A percentile compares a stretch with the other conserved stretches of the same genome.
Conservation (phyloP, 2,329 filamentous ascomycete species). For the Penicillium freii region DNA sequence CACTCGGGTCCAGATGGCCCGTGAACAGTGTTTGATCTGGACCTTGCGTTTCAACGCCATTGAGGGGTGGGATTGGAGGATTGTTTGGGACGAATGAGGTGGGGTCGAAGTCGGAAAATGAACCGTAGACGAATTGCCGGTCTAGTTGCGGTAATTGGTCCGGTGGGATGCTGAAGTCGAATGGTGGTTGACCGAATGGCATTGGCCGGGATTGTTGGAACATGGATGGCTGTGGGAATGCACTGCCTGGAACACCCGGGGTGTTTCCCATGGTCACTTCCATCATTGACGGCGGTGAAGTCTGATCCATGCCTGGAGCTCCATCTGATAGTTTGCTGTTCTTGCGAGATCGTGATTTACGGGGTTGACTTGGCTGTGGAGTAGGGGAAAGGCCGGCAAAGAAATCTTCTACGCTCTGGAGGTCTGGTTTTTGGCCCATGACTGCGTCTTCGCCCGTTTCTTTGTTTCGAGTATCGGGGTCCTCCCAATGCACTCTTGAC, state of each 20-base stretch:
- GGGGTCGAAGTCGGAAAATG: slow-evolving; percentile 60
- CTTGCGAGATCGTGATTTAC: slow-evolving; percentile 36
- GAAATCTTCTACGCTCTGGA: slow-evolving; percentile 94
- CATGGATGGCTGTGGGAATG: slow-evolving; percentile 40
- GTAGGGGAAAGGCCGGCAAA: slow-evolving; percentile 75
- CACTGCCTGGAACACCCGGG: slow-evolving; percentile 31
- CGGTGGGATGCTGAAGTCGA: slow-evolving; percentile 40
- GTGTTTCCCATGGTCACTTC: slow-evolving; percentile 32
- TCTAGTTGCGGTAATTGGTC: slow-evolving; percentile 66
- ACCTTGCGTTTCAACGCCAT: slow-evolving; percentile 22
- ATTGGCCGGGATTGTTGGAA: slow-evolving; percentile 31
- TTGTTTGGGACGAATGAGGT: slow-evolving; percentile 33
- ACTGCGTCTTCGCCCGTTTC: slow-evolving; percentile 84
- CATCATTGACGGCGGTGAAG: slow-evolving; percentile 29
- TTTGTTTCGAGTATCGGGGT: slow-evolving; percentile 67
- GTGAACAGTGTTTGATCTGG: slow-evolving; percentile 35
- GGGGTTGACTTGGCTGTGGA: slow-evolving; percentile 47
- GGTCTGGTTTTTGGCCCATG: slow-evolving; percentile 79
- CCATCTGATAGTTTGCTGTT: slow-evolving; percentile 29
- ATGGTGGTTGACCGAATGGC: slow-evolving; percentile 33
- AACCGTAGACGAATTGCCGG: slow-evolving; percentile 71
- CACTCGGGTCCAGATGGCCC: slow-evolving; percentile 35
- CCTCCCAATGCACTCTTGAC: slow-evolving; percentile 77
- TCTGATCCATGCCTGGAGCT: slow-evolving; percentile 26
- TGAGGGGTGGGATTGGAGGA: slow-evolving; percentile 29